Evolutionary conservation across 2,329 filamentous ascomycete species (phyloP), one percentile per base, ranked within the genome.

Genomic region (Alternaria brassicicola): DNA sequence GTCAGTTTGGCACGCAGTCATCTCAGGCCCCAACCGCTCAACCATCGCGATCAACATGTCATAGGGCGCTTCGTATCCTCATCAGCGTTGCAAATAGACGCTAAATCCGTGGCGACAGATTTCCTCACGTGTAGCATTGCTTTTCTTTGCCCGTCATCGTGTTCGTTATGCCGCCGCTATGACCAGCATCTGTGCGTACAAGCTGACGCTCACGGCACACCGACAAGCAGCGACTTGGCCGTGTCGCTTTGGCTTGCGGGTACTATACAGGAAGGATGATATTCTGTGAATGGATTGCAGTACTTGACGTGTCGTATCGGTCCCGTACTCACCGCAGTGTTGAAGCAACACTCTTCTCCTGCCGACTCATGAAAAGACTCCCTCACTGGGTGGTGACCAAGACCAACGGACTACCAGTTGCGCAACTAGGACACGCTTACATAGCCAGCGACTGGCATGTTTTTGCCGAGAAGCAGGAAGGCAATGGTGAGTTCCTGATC

Each of bases 11-110:
- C 15, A 21, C 12, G 25, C n/a, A 33, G 30, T 30, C 23, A 33
- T 43, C 33, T 23, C n/a, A 30, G 33, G 12, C 26, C 28, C 21
- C 47, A 41, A 53, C 55, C 55, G 49, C 55, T 47, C 38, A 30
- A 36, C n/a, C 4, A 52, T 45, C 50, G 39, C 39, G 19, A 52
- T 35, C 30, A 35, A 35, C 3, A 25, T 2, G 15, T 28, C 28
- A 25, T 3, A 8, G 25, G 25, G 28, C 35, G 17, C 31, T 26
- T 42, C 6, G 23, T 21, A 26, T 45, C 13, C 21, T 41, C 43
- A n/a, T 33, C 30, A 13, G 21, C 15, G 4, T 23, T 47, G 3
- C 30, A 25, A 25, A 47, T 12, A 6, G 13, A 15, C 9, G 6
- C 13, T n/a, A 19, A 13, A 35, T 19, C 15, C 19, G 9, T 23